Base-by-base conservation (phyloP, 257 asterid species). In the Verbena officinalis region DNA sequence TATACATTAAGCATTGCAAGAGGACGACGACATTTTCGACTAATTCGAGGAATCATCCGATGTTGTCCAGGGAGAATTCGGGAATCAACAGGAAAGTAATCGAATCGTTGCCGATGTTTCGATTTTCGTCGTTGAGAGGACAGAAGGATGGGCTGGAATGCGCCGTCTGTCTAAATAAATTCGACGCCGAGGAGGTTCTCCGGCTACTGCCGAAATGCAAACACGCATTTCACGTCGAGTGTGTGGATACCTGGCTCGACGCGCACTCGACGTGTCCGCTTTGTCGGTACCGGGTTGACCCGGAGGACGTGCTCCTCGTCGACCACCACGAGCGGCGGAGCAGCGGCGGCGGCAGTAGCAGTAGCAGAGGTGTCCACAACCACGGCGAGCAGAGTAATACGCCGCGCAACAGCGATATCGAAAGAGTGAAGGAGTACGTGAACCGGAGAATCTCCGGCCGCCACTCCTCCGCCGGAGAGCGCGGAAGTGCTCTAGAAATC, bases 201-300 rank as follows among this genome's bases (percentile, higher is more conserved):
- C 59, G 86, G 44, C 65, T 89, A 9, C 44, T 89, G 27, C 95
- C 95, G 0, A 89, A 86, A 59, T 89, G 95, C 70, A 82, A 73
- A 24, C 96, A 90, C 69, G 95, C 91, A 0, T 90, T 90, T 45
- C 97, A 90, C 75, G 87, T 86, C 0, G 97, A 82, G 36, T 90
- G 96, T 48, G 84, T 88, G 6, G 96, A 90, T 59, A 83, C 86
- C 27, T 90, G 97, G 97, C 90, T 90, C 3, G 90, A 87, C 10
- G 78, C 74, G 52, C 95, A 90, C 61, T 83, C 96, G 45, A 85
- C 97, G 0, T 90, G 97, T 59, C 96, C 97, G 21, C 85, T 90
- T 0, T 90, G 97, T 64, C 87, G 96, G 9, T 74, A 79, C 72
- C 78, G 85, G 42, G 96, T 90, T 71, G 83, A 84, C 64, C 84